Evolutionary conservation across 1,139 yeast genomes (phyloP).

Genomic region (Waltiozyma sp.): DNA sequence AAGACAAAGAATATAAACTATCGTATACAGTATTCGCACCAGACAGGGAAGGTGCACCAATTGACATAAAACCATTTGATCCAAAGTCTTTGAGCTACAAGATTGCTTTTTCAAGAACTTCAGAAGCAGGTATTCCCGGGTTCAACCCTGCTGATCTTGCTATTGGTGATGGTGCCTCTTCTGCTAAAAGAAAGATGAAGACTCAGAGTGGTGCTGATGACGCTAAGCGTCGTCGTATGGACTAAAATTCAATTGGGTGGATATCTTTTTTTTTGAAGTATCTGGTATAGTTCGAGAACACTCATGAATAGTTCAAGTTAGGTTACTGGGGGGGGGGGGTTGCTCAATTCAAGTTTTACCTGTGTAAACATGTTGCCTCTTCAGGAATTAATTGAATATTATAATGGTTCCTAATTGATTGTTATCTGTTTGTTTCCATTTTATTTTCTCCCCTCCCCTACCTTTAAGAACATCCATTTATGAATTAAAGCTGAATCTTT

Average conservation of each 20-base stretch:
- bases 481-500: too few relatives aligned
- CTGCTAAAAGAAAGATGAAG: slow-evolving; percentile 17
- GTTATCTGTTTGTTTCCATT: too few relatives aligned
- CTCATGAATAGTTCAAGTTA: too few relatives aligned
- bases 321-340: too few relatives aligned
- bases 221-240: slow-evolving; percentile 17
- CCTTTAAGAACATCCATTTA: too few relatives aligned
- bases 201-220: slow-evolving; percentile 7
- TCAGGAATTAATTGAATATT: too few relatives aligned
- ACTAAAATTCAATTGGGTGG: slow-evolving; percentile 1
- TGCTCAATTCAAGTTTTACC: too few relatives aligned
- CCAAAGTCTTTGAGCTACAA: slow-evolving; percentile 38
- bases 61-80: slow-evolving; percentile 36
- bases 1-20: slow-evolving; percentile 38
- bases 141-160: slow-evolving; percentile 64
- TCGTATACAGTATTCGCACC: slow-evolving; percentile 45
- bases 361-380: too few relatives aligned
- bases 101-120: slow-evolving; percentile 55
- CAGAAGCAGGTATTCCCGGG: slow-evolving; percentile 68
- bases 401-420: too few relatives aligned
- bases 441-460: too few relatives aligned
- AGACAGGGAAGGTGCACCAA: slow-evolving; percentile 22
- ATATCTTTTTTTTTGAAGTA: neutral
- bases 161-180: slow-evolving; percentile 31
- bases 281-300: neutral